phyloP scores from a whole-genome alignment of 2,329 filamentous ascomycete genomes.

The Sarocladiaceae sp. region DNA sequence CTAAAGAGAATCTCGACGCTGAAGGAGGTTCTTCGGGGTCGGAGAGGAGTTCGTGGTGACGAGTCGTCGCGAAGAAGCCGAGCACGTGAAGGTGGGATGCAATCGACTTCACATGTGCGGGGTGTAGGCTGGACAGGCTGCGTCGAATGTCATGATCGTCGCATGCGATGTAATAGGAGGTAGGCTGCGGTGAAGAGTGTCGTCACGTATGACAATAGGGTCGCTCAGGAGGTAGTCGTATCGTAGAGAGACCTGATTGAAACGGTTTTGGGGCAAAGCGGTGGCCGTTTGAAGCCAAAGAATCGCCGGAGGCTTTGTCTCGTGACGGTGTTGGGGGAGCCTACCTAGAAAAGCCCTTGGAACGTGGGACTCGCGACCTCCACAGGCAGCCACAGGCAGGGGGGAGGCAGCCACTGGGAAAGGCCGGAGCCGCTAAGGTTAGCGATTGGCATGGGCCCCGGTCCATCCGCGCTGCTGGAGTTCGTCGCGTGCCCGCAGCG shows the following conservation, averaged over 20 bases:
- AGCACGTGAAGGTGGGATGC: constrained; percentile 10
- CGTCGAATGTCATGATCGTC: background rate
- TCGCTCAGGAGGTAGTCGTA: no score
- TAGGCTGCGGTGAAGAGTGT: background rate
- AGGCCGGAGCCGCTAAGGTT: background rate
- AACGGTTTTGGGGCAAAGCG: no score
- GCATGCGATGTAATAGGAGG: background rate
- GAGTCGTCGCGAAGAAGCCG: background rate
- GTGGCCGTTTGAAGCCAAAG: background rate
- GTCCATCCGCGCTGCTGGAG: background rate
- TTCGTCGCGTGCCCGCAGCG: background rate
- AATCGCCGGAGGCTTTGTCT: background rate
- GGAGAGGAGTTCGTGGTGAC: background rate
- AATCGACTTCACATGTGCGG: constrained; percentile 1
- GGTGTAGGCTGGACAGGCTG: background rate
- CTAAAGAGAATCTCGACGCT: background rate
- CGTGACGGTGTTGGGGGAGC: background rate
- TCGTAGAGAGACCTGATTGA: no score
- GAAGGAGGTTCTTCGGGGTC: background rate
- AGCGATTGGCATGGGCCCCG: background rate
- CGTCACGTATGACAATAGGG: background rate
- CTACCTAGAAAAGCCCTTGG: no score
- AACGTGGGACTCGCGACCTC: background rate
- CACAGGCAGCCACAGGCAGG: background rate
- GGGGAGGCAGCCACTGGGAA: background rate